Evolutionary conservation across 164 flowering plant genomes (phyloP), one percentile per base, ranked within the genome.

Genomic region (Pachysandra terminalis): DNA sequence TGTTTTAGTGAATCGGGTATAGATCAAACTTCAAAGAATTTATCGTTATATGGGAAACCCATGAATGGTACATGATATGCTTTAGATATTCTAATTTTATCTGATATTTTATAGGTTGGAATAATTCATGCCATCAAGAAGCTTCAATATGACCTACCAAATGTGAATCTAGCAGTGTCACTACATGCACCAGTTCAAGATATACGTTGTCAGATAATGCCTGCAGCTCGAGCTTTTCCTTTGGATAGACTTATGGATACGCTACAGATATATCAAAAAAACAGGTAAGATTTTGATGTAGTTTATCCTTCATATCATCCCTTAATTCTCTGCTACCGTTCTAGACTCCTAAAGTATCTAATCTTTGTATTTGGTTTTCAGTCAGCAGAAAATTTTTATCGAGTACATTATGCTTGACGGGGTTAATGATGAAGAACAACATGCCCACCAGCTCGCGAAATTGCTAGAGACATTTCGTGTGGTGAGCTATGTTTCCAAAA

Each of bases 361-460:
- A 32, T 32, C 7, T 32, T 7, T 32, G 37, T 32, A 10, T 28
- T 32, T 32, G 48, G 48, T 71, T 68, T n/a, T 71, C 82, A 95
- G 99, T 74, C 83, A 81, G 80, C 97, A 89, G 77, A 95, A 95
- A 63, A 89, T 95, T 56, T 88, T 95, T 58, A 90, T 95, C 16
- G 99, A 95, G 84, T 95, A 95, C 78, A 95, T 95, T 64, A 92
- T 95, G 99, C 99, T 95, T 74, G 87, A 89, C 70, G 97, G 90
- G 55, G 84, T 90, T 56, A 95, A 95, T 79, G 99, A 95, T 79
- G 90, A 84, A 80, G 96, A 92, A 74, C 75, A 80, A 69, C 94
- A 95, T 24, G 99, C 96, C 9, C 96, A 88, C 72, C 87, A 85
- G 81, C 98, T 95, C 53, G 98, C 87, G 19, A 81, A 85, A 77